Base-by-base conservation (phyloP, 2,329 filamentous ascomycete species). In the Chaetothyriales sp. region DNA sequence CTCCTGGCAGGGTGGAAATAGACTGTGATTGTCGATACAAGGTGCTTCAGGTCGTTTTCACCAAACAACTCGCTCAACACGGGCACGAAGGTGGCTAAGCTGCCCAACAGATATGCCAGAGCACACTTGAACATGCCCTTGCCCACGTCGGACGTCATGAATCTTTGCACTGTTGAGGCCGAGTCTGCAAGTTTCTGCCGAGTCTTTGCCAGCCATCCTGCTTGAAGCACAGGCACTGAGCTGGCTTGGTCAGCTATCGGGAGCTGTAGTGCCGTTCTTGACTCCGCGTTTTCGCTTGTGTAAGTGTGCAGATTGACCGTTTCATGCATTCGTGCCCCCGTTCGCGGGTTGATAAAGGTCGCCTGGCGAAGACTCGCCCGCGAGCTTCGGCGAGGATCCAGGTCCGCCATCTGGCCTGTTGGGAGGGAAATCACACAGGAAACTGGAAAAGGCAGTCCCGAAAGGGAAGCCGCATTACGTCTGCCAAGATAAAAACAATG, bases 1-100 rank as follows among this genome's bases (percentile, higher is more conserved):
- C 86, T 86, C 52, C 90, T 76, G 5, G 87, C 86, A 3, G 90
- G 88, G 65, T 95, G 88, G 62, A 95, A 96, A 63, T 95, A 96
- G 9, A 95, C 89, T 0, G 87, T 93, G 52, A 95, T 80, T 1
- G 90, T 95, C 28, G 88, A 88, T 48, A 95, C 87, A 62, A 95
- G 82, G 67, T 95, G 90, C 64, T 95, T 95, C 48, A 87, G 87
- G 67, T 95, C 89, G 62, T 88, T 84, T 56, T 82, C 75, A 9
- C 90, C 90, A 15, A 95, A 72, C 51, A 88, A 78, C 6, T 74
- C 70, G 15, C 87, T 81, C 51, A 95, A 73, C 2, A 77, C 75
- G 2, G 82, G 78, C 55, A 86, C 81, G 60, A 95, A 92, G 0
- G 89, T 95, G 36, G 83, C 87, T 66, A 94, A 72, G 59, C 86